Percentiles rank a stretch among this genome's conserved stretches.
Evolutionary conservation across 1,139 yeast genomes (phyloP).

Genomic region (Taphrina wiesneri): DNA sequence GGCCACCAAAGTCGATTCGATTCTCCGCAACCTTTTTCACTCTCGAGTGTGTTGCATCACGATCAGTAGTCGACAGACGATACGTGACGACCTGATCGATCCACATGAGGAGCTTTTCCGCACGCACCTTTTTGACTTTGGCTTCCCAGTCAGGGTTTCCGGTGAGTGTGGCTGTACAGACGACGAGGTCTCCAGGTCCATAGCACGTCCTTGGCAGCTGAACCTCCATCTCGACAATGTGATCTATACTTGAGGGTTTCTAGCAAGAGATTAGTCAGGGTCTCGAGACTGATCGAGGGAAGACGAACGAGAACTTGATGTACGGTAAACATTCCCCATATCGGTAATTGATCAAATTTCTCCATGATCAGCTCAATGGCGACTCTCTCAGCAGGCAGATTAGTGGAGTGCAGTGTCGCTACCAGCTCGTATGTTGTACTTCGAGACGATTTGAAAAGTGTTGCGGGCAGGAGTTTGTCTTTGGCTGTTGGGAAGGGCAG

Average conservation of each 20-base stretch:
- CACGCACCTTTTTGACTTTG: slow-evolving; percentile 27
- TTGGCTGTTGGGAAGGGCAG: slow-evolving; percentile 21
- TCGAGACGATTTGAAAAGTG: slow-evolving; percentile 13
- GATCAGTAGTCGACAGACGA: neutral
- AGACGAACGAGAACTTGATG: slow-evolving; percentile 14
- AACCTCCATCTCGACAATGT: slow-evolving; percentile 33
- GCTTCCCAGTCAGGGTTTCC: slow-evolving; percentile 34
- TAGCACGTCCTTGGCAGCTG: slow-evolving; percentile 31
- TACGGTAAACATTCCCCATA: slow-evolving; percentile 30
- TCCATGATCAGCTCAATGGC: slow-evolving; percentile 30
- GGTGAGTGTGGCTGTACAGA: slow-evolving; percentile 25
- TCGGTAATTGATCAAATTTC: slow-evolving; percentile 26
- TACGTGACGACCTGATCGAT: slow-evolving; percentile 24
- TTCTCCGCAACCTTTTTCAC: slow-evolving; percentile 21
- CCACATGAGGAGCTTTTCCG: slow-evolving; percentile 12
- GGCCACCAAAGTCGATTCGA: slow-evolving; percentile 14
- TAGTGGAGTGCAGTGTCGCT: slow-evolving; percentile 30
- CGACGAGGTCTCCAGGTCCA: slow-evolving; percentile 34
- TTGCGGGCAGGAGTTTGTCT: slow-evolving; percentile 17
- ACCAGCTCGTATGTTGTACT: slow-evolving; percentile 33
- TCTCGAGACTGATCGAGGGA: neutral
- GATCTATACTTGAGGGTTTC: slow-evolving; percentile 21
- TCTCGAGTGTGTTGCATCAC: neutral
- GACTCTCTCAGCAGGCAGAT: slow-evolving; percentile 4
- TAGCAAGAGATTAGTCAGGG: neutral